These are phyloP conservation scores for Microbotryum intermedium DNA, from an alignment of 1,284 basidiomycete genomes.

Conservation along the genomic window DNA sequence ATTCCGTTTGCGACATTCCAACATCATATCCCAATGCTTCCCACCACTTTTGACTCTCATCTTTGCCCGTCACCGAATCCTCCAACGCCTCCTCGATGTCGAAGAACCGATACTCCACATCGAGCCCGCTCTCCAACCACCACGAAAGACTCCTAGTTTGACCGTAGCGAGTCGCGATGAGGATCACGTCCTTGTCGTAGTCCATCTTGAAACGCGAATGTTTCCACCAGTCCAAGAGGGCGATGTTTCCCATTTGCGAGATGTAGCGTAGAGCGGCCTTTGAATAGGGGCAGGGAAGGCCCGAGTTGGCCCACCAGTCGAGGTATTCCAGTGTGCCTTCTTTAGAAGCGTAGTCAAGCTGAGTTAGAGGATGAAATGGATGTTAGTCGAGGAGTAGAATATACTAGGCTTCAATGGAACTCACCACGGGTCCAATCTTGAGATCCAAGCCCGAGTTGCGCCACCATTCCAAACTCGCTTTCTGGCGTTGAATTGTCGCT, in stretches of 20 bases:
- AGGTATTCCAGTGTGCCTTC: constrained; percentile 39
- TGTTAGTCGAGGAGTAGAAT: not conserved
- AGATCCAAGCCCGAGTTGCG: constrained; percentile 51
- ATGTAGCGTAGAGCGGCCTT: constrained; percentile 63
- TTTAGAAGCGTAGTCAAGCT: constrained; percentile 25
- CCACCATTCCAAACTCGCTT: constrained; percentile 71
- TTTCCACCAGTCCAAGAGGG: constrained; percentile 70
- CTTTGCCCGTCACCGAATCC: constrained; percentile 61
- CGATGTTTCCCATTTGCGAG: constrained; percentile 66
- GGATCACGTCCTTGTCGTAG: constrained; percentile 67
- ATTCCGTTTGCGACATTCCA: constrained; percentile 13
- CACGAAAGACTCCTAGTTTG: constrained; percentile 70
- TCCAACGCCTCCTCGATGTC: constrained; percentile 72
- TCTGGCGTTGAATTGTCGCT: constrained; percentile 61
- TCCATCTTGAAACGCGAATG: constrained; percentile 56
- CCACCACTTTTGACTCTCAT: constrained; percentile 54
- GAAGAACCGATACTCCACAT: constrained; percentile 70
- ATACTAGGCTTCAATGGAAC: constrained; percentile 55
- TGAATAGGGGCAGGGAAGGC: constrained; percentile 52
- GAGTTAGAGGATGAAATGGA: not conserved
- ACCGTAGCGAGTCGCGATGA: constrained; percentile 66
- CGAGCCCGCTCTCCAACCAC: constrained; percentile 67
- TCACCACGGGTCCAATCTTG: constrained; percentile 72
- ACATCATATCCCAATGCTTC: constrained; percentile 38
- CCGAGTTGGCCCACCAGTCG: constrained; percentile 68